These are phyloP conservation scores for Aspergillus pseudoterreus DNA, from an alignment of 2,329 filamentous ascomycete genomes.

Conservation along the genomic window DNA sequence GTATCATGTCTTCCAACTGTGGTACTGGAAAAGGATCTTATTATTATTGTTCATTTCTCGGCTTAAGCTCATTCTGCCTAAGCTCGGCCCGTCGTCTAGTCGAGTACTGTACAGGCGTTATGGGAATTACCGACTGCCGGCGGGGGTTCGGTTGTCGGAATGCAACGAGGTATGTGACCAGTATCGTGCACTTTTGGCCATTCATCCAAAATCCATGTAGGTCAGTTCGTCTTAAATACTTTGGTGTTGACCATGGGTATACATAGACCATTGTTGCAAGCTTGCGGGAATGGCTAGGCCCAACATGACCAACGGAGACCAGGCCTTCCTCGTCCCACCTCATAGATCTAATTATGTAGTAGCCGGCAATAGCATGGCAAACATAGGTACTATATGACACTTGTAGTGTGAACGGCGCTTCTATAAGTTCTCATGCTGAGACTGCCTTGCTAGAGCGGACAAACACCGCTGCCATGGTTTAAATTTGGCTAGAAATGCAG, in stretches of 20 bases:
- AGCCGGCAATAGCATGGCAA: too few relatives aligned
- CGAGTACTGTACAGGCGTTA: not conserved
- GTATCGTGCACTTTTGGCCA: not conserved
- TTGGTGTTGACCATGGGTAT: too few relatives aligned
- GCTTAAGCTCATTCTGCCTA: not conserved
- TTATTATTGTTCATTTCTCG: not conserved
- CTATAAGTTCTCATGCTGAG: too few relatives aligned
- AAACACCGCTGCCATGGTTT: too few relatives aligned
- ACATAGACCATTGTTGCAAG: too few relatives aligned
- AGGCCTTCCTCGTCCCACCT: not conserved
- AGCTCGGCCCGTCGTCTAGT: not conserved
- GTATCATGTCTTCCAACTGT: not conserved
- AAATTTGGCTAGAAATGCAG: too few relatives aligned
- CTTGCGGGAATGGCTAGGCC: not conserved
- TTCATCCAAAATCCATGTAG: too few relatives aligned
- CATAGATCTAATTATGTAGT: too few relatives aligned
- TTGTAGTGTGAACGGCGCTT: too few relatives aligned
- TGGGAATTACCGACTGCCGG: not conserved
- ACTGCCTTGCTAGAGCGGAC: too few relatives aligned
- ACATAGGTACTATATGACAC: too few relatives aligned
- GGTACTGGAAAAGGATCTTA: not conserved
- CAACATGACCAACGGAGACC: not conserved
- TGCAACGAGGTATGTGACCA: not conserved
- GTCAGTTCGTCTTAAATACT: too few relatives aligned
- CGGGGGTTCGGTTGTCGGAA: constrained; percentile 1